phyloP scores from a whole-genome alignment of 495 filamentous ascomycete species.

The Xylaria longipes region DNA sequence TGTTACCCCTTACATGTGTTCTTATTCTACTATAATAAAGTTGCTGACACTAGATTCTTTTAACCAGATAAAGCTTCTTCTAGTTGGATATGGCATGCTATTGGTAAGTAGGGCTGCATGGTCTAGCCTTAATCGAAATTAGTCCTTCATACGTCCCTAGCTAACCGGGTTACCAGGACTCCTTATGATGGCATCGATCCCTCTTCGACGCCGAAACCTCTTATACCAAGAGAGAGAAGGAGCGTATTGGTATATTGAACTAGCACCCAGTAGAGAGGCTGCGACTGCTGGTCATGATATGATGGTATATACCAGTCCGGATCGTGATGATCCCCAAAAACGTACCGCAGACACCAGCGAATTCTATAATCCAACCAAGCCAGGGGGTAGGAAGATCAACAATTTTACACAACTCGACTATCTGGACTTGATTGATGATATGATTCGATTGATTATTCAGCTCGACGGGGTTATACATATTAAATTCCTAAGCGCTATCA shows the following conservation, averaged over 20 bases:
- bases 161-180: background rate
- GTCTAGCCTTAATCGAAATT: background rate
- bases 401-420: background rate
- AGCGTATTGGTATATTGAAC: background rate
- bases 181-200: slow-evolving; percentile 7
- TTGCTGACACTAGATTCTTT: background rate
- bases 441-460: background rate
- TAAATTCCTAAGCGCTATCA: background rate
- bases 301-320: background rate
- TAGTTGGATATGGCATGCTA: background rate
- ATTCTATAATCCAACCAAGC: background rate
- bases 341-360: background rate
- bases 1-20: background rate
- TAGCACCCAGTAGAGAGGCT: background rate
- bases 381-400: background rate
- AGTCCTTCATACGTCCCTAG: background rate
- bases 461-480: background rate
- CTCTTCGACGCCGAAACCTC: background rate
- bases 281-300: background rate
- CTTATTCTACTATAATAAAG: background rate
- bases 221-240: background rate
- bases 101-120: background rate
- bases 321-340: background rate
- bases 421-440: background rate
- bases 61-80: background rate